phyloP scores from a whole-genome alignment of 2,329 filamentous ascomycete genomes.

The Fusarium sp. region DNA sequence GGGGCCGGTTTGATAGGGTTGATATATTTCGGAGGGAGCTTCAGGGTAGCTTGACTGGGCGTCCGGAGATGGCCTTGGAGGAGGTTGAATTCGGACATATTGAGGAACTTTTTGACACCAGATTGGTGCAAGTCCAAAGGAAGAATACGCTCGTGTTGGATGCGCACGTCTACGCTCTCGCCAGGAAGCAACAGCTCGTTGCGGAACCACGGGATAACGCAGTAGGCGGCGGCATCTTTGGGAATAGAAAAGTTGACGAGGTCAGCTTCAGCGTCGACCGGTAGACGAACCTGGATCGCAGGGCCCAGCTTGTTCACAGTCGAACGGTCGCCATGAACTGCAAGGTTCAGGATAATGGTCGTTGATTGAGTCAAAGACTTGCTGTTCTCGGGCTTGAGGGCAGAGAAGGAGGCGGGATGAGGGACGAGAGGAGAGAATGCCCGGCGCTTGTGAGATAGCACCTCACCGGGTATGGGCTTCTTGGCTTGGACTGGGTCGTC shows the following conservation, averaged over 20 bases:
- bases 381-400: slow-evolving; percentile 50
- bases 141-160: slow-evolving; percentile 53
- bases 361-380: slow-evolving; percentile 42
- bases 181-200: slow-evolving; percentile 61
- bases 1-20: background rate
- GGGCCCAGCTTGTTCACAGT: slow-evolving; percentile 21
- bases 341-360: slow-evolving; percentile 61
- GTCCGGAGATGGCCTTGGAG: slow-evolving; percentile 56
- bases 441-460: slow-evolving; percentile 42
- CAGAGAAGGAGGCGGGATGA: slow-evolving; percentile 59
- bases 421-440: slow-evolving; percentile 61
- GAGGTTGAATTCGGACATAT: slow-evolving; percentile 59
- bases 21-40: slow-evolving; percentile 22
- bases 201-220: slow-evolving; percentile 47
- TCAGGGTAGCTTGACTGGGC: slow-evolving; percentile 46
- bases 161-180: slow-evolving; percentile 61
- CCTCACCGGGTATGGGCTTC: background rate
- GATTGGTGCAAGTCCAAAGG: slow-evolving; percentile 55
- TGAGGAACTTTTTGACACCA: slow-evolving; percentile 57
- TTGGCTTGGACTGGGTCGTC: slow-evolving; percentile 61
- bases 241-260: slow-evolving; percentile 47
- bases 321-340: slow-evolving; percentile 47
- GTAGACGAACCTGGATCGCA: slow-evolving; percentile 47
- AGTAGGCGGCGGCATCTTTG: slow-evolving; percentile 47
- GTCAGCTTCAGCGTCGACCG: slow-evolving; percentile 46